Base-by-base conservation (phyloP, 139 green algal species). In the Chlamydomonas incerta region DNA sequence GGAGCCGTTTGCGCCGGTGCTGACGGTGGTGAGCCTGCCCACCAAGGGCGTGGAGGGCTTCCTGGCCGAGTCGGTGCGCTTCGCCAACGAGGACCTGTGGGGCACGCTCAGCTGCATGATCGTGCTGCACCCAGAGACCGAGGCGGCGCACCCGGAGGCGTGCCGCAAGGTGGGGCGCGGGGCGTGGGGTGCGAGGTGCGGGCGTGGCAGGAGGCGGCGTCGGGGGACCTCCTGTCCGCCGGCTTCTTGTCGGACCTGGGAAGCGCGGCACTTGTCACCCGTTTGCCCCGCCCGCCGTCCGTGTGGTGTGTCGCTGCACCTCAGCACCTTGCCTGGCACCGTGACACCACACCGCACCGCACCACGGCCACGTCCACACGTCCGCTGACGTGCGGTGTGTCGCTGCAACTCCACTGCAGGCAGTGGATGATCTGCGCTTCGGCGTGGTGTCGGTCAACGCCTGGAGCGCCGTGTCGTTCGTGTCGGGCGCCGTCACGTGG, bases 1-100 rank as follows among this genome's bases (percentile, higher is more conserved):
- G 66, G 89, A 92, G 69, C 89, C 89, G 21, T 92, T 92, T 76
- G 89, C 89, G 18, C 89, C 89, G 11, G 81, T 89, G 34, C n/a
- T 92, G 26, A 92, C 87, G n/a, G 71, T 92, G 15, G 87, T 89
- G 35, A 62, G 50, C 69, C 71, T 85, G 71, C 35, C 76, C 35
- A 74, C 57, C 13, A 28, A 15, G 0, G 60, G 79, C 62, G 60
- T 62, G 18, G n/a, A 77, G 50, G 18, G 58, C 35, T 92, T 90
- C 60, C 28, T 92, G 35, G 29, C 71, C 2, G 62, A 28, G 10
- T 82, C 87, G 20, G 63, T 62, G 24, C 33, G 24, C 50, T 74
- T 89, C 4, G 74, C 81, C 69, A 92, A 92, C 34, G 60, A 80
- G 13, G 24, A 80, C 33, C 50, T 92, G 33, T 92, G 88, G 41